phyloP scores from a whole-genome alignment of 495 filamentous ascomycete species.

The Tuber calosporum region DNA sequence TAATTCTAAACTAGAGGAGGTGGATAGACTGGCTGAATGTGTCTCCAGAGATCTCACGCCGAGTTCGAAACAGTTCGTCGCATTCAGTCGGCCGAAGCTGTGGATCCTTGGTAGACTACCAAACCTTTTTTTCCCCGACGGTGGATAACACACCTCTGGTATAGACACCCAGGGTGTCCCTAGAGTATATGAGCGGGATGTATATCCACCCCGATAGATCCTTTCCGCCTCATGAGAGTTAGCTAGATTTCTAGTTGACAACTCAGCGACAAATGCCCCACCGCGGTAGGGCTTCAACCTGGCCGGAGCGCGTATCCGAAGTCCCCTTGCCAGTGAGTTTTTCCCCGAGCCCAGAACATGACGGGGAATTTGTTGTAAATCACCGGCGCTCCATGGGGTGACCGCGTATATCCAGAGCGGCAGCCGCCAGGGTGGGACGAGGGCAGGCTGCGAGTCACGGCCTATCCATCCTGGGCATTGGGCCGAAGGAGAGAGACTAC shows the following conservation, averaged over 20 bases:
- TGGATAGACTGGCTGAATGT: not conserved
- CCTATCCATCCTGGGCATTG: no score
- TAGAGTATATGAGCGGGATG: constrained; percentile 6
- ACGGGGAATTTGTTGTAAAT: constrained; percentile 7
- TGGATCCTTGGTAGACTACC: constrained; percentile 7
- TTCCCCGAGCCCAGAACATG: constrained; percentile 9
- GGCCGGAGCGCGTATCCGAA: constrained; percentile 12
- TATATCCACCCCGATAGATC: constrained; percentile 10
- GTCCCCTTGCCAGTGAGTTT: constrained; percentile 11
- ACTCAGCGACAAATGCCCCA: constrained; percentile 7
- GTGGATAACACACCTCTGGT: constrained; percentile 9
- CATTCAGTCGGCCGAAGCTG: constrained; percentile 2
- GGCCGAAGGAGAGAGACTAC: no score
- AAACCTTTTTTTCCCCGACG: constrained; percentile 8
- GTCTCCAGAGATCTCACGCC: not conserved
- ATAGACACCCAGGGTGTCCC: constrained; percentile 7
- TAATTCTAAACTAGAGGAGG: not conserved
- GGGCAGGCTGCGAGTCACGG: no score
- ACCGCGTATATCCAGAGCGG: no score
- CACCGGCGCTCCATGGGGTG: no score
- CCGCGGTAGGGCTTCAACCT: no score
- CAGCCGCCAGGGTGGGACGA: no score
- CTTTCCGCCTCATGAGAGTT: not conserved
- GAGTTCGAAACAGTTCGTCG: constrained; percentile 10
- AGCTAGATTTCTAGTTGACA: not conserved